Evolutionary conservation across 176 grass and related monocot species (phyloP), one percentile per base, ranked within the genome.

Genomic region (sorghum (Sorghum bicolor)): DNA sequence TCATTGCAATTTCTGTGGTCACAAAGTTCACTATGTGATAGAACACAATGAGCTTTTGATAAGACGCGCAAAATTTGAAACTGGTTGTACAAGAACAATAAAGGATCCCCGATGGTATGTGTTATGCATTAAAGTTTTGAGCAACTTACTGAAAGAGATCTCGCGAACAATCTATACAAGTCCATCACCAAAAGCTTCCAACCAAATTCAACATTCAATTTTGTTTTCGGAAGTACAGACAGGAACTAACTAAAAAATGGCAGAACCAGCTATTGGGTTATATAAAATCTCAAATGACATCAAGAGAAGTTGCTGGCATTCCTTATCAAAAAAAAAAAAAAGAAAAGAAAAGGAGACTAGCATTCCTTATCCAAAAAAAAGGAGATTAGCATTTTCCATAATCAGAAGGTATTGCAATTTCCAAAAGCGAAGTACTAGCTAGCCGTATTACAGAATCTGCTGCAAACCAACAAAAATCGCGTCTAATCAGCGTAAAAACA

Each of bases 401-500:
- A 58, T 63, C 25, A 29, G 60, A 63, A 63, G 24, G 25, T 63
- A 63, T 26, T 28, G 34, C 33, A 28, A 29, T 40, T 57, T 72
- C 26, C 8, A 25, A 25, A 79, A 38, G 16, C 0, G 24, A 12
- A 75, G 3, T 16, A 1, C 11, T 28, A 33, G 1, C 4, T 34
- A 88, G 5, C 26, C 22, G 5, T 24, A 75, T 76, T 19, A 19
- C 3, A 8, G 16, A 65, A 44, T 26, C 20, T 70, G 36, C 4
- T 34, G 12, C 2, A 29, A 9, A 29, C 5, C 33, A 67, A 5
- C 73, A 85, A n/a, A n/a, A n/a, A 82, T 58, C 44, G 22, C 40
- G n/a, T 50, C 63, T 36, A 80, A 77, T 79, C 44, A 12, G 52
- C 47, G 34, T 11, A 44, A 34, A 89, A 79, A 29, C 37, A 69